phyloP scores from a whole-genome alignment of 176 grass and related monocot species.

The Saccharum spontaneum region DNA sequence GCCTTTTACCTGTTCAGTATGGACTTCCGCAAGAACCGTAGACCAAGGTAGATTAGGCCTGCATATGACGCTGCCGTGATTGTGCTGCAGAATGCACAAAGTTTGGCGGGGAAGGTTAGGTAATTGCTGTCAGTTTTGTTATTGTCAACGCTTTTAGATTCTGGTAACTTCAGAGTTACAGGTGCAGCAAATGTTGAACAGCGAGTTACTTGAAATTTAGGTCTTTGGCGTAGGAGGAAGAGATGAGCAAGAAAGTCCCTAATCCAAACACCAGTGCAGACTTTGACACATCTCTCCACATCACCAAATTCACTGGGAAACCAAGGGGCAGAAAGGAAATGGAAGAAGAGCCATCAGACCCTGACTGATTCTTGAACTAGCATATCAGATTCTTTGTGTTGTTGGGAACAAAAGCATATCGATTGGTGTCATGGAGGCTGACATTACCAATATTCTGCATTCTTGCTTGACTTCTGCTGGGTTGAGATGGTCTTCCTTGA shows the following conservation, averaged over 20 bases:
- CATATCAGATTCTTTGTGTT: not conserved
- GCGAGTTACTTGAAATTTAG: constrained; percentile 74
- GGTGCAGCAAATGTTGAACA: not conserved
- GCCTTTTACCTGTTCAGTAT: constrained; percentile 69
- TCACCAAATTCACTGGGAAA: constrained; percentile 83
- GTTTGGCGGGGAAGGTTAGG: not conserved
- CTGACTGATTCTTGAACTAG: not conserved
- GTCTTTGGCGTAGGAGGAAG: constrained; percentile 84
- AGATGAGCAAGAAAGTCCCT: constrained; percentile 85
- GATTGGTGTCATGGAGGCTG: not conserved
- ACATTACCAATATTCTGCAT: constrained; percentile 86
- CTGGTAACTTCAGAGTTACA: not conserved
- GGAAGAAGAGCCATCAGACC: not conserved
- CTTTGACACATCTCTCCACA: constrained; percentile 97
- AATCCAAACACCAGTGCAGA: constrained; percentile 88
- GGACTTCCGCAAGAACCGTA: constrained; percentile 74
- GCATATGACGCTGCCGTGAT: constrained; percentile 82
- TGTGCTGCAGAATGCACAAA: constrained; percentile 48
- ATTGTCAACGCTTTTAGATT: not conserved
- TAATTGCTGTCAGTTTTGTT: not conserved
- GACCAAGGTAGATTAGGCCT: constrained; percentile 78
- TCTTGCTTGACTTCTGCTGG: constrained; percentile 47
- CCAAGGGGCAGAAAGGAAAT: not conserved
- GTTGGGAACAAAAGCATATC: not conserved
- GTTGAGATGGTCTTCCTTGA: constrained; percentile 35